Base-by-base conservation (phyloP, 179 eudicot species). In the Nepenthes alata region DNA sequence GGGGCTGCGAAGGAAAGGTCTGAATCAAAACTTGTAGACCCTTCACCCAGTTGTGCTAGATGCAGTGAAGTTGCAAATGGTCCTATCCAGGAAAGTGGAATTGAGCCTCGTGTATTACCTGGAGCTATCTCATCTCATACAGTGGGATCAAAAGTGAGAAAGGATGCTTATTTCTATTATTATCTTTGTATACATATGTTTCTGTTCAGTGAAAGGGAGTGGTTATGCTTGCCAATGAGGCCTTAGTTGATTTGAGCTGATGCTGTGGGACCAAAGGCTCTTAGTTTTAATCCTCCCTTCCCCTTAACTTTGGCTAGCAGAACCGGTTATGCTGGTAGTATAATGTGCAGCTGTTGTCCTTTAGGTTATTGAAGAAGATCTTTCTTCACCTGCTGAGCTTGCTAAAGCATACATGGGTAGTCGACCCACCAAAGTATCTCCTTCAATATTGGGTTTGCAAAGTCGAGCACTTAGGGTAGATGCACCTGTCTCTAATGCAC, bases 321-420 rank as follows among this genome's bases (percentile, higher is more conserved):
- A 50, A 50, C 12, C 11, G 53, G 53, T 50, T 54, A 11, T 14
- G 53, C 37, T 53, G 13, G 50, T 16, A 13, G 8, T n/a, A 6
- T 7, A 13, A 50, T 50, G 4, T 7, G 12, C 15, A 13, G 4
- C n/a, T 50, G 53, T 50, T 13, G 4, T 55, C n/a, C 34, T 2
- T n/a, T 72, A 93, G 98, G 85, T 71, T 59, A 71, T 66, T 68
- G 83, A 80, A 59, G 94, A 82, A 61, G 82, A 75, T 62, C 59
- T 79, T 73, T 82, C 91, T 39, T 82, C 96, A 34, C 97, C 99
- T 70, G 86, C 91, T 66, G 97, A 94, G 70, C 88, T 90, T 72
- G 99, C 99, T 53, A 94, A 90, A 82, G 94, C 91, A 37, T 94
- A 90, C 79, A 94, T 94, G 97, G 94, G 86, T 49, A 76, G 77